These are phyloP conservation scores for Nannochloropsis gaditana DNA, from an alignment of 108 stramenopile genomes.

Conservation along the genomic window DNA sequence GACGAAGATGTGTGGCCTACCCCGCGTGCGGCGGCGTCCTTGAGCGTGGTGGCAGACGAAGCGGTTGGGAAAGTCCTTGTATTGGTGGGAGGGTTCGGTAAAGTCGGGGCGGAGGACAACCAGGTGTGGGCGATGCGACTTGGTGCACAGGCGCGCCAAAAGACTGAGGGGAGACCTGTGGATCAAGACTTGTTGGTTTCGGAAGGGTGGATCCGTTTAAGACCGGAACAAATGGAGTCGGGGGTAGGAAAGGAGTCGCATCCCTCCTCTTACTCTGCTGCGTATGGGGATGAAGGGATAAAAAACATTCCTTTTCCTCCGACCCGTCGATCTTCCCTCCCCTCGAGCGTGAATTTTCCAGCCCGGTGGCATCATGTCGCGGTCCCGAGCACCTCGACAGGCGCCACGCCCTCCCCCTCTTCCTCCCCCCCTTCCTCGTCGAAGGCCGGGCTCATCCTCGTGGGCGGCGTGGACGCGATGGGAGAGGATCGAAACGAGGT, in stretches of 20 bases:
- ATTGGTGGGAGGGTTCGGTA: not conserved
- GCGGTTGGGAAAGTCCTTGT: not conserved
- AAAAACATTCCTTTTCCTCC: no score
- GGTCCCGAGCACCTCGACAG: not conserved
- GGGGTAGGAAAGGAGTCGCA: not conserved
- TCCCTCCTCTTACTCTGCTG: not conserved
- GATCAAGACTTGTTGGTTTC: not conserved
- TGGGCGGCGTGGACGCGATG: not conserved
- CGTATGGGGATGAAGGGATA: no score
- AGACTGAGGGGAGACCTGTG: no score
- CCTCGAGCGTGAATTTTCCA: not conserved
- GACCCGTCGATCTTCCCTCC: not conserved
- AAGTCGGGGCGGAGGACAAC: not conserved
- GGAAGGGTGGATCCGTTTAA: not conserved
- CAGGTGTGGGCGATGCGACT: not conserved
- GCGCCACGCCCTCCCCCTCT: not conserved
- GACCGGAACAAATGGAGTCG: no score
- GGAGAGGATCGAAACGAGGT: conserved; percentile 10
- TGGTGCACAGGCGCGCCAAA: not conserved
- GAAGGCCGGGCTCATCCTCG: not conserved
- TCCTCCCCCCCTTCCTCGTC: not conserved
- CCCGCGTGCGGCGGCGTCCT: not conserved
- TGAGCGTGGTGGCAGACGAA: not conserved
- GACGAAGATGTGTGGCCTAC: not conserved
- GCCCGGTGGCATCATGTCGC: not conserved